Evolutionary conservation across 305 asterid genomes (phyloP).

Genomic region (Euphrasia arctica): DNA sequence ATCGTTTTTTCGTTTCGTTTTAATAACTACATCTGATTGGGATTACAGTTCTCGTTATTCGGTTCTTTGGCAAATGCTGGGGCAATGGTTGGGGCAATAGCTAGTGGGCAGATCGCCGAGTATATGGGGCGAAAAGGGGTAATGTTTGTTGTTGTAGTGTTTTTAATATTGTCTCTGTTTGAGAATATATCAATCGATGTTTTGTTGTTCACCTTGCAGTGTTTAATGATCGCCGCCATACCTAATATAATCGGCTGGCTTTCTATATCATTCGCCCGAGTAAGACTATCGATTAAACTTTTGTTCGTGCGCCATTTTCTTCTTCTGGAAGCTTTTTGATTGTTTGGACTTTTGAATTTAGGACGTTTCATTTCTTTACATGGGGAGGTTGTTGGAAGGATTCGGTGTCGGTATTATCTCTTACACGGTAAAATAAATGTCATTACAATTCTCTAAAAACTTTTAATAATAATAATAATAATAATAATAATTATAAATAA

Average conservation of each 20-base stretch:
- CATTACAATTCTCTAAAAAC: background rate
- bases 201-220: constrained; percentile 41
- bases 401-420: constrained; percentile 98
- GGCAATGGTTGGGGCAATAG: constrained; percentile 96
- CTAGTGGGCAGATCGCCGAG: constrained; percentile 96
- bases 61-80: constrained; percentile 93
- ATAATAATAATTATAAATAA: background rate
- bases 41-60: constrained; percentile 72
- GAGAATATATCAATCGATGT: constrained; percentile 20
- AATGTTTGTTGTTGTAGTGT: background rate
- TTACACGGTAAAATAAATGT: constrained; percentile 48
- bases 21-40: constrained; percentile 29
- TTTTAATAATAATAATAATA: background rate
- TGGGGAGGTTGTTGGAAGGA: constrained; percentile 99
- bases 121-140: constrained; percentile 97
- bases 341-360: constrained; percentile 19
- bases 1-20: constrained; percentile 18
- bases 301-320: background rate
- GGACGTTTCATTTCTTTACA: constrained; percentile 90
- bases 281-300: constrained; percentile 33
- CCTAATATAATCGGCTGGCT: constrained; percentile 94
- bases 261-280: constrained; percentile 69
- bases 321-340: constrained; percentile 1
- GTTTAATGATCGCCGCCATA: constrained; percentile 74
- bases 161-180: constrained; percentile 1